phyloP scores from a whole-genome alignment of 139 green algal genomes.

The Chlorella sorokiniana region DNA sequence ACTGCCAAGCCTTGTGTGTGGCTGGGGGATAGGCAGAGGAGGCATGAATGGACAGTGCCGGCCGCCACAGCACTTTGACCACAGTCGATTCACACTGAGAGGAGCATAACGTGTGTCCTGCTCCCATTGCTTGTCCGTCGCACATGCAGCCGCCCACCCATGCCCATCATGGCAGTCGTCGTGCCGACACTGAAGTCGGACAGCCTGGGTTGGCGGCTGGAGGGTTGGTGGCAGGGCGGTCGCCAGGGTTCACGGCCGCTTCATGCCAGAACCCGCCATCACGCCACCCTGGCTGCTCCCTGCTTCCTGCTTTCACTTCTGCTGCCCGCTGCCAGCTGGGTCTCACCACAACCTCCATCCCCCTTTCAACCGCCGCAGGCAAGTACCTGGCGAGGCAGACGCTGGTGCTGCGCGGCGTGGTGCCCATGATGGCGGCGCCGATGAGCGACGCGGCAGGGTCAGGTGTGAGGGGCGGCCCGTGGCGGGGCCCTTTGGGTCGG shows the following conservation, averaged over 20 bases:
- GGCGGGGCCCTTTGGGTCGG: no score
- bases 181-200: conserved; percentile 47
- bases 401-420: conserved; percentile 41
- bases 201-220: conserved; percentile 28
- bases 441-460: conserved; percentile 25
- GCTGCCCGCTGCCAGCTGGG: no score
- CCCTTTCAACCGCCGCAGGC: conserved; percentile 48
- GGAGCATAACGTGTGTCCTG: background rate
- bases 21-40: no score
- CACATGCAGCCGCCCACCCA: conserved; percentile 54
- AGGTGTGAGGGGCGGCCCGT: background rate
- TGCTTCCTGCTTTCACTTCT: no score
- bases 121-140: background rate
- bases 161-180: conserved; percentile 71
- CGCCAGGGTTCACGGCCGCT: no score
- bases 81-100: no score
- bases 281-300: no score
- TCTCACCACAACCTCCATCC: no score
- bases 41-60: no score
- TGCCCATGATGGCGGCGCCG: conserved; percentile 60
- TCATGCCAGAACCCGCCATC: no score
- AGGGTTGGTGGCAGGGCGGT: no score
- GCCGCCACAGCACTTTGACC: no score
- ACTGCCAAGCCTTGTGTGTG: background rate
- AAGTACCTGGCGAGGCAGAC: conserved; percentile 54